Evolutionary conservation across 2,329 filamentous ascomycete species (phyloP).

Genomic region (Beauveria varroae): DNA sequence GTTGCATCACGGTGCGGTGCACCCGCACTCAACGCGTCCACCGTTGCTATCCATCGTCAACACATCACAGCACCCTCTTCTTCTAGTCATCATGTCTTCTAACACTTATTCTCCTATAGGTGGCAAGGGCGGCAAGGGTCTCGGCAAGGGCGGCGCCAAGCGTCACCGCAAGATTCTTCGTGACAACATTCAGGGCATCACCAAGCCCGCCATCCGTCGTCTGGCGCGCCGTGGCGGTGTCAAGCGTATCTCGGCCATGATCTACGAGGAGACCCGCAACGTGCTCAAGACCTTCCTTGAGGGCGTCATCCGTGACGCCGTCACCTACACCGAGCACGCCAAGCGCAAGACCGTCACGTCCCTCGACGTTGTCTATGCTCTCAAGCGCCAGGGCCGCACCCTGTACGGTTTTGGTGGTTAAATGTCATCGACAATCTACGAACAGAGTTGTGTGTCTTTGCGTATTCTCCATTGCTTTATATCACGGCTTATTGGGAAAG

Average conservation of each 20-base stretch:
- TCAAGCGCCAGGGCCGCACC: constrained; percentile 56
- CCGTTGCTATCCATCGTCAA: not conserved
- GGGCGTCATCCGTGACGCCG: constrained; percentile 59
- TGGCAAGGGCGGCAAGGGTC: constrained; percentile 94
- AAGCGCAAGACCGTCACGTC: constrained; percentile 65
- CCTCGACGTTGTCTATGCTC: constrained; percentile 51
- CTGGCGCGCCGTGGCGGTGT: constrained; percentile 98
- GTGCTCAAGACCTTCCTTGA: constrained; percentile 65
- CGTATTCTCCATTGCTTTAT: constrained; percentile 11
- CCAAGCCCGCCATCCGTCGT: constrained; percentile 97
- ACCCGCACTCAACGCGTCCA: not conserved
- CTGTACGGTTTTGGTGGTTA: constrained; percentile 79
- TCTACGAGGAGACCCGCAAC: constrained; percentile 64
- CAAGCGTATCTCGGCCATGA: constrained; percentile 98
- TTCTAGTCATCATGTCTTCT: constrained; percentile 25
- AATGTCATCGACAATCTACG: not conserved
- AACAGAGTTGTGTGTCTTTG: constrained; percentile 49
- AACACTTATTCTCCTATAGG: constrained; percentile 47
- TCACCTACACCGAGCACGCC: constrained; percentile 64
- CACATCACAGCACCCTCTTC: not conserved
- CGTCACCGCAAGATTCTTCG: constrained; percentile 98
- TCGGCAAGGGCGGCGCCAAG: constrained; percentile 98
- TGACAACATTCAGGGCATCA: constrained; percentile 99
- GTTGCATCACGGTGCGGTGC: not conserved
- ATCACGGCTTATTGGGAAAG: constrained; percentile 12